Evolutionary conservation across 2,329 filamentous ascomycete species (phyloP), one percentile per base, ranked within the genome.

Genomic region (Fusarium zealandicum): DNA sequence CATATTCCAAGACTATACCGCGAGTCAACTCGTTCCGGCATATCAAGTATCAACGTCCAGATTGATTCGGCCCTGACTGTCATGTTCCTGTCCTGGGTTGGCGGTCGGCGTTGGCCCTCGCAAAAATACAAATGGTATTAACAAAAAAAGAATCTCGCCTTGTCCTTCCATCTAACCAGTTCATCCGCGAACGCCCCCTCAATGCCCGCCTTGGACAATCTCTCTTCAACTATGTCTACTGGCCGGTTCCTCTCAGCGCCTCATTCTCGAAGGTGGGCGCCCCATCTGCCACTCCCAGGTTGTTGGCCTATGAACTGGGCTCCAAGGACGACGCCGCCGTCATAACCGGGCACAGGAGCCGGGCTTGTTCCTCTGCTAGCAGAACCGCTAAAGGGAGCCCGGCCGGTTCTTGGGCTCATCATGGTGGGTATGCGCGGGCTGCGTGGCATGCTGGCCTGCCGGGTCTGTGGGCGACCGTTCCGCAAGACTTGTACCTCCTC

Each of bases 401-500:
- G 69, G 10, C 63, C 68, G 5, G 68, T 47, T n/a, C 72, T 73
- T 3, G 82, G 82, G 56, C 82, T 84, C 73, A 83, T 79, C 45
- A 83, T 72, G 27, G 77, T 72, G 27, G 77, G 75, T 59, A 80
- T 73, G 6, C 81, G 76, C n/a, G 83, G 83, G 64, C 82, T 85
- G 17, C 81, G 80, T 42, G 83, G 83, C 17, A 84, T 82, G 60
- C 82, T 85, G 45, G 73, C 76, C 64, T 81, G 78, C 30, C 83
- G 73, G 4, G 83, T 86, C 69, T 84, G 82, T 38, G 83, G 75
- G 6, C 83, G 78, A 14, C 76, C 77, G 54, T 76, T 82, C 63
- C 77, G 80, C 33, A 80, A 66, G 33, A 71, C 54, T 7, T 75
- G 74, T 20, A 84, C 65, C 67, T 86, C 82, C 13, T 84, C 79